These are phyloP conservation scores for Pyrus betulifolia DNA, from an alignment of 306 rosid species.

Conservation along the genomic window DNA sequence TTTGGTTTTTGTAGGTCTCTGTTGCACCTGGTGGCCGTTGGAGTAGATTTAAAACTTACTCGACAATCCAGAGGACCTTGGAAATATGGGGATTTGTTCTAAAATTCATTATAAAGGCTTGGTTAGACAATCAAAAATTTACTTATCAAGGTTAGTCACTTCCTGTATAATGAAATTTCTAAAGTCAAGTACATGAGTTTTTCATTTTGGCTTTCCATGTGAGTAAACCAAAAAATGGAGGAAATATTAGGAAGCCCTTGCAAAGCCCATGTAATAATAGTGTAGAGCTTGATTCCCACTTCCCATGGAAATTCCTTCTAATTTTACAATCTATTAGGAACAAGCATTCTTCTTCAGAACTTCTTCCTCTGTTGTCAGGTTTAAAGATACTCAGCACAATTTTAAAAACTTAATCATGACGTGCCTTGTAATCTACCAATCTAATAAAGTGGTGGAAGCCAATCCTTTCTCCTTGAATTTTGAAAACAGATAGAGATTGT, in stretches of 20 bases:
- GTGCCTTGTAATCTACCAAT: not conserved
- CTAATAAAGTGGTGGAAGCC: too few relatives aligned
- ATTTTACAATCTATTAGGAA: not conserved
- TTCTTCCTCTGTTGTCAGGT: not conserved
- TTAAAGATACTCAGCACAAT: not conserved
- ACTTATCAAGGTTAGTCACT: slow-evolving; percentile 60
- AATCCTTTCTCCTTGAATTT: too few relatives aligned
- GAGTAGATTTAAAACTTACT: slow-evolving; percentile 94
- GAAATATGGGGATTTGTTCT: slow-evolving; percentile 99
- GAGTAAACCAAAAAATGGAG: not conserved
- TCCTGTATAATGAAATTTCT: not conserved
- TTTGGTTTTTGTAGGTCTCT: slow-evolving; percentile 58
- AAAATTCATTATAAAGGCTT: slow-evolving; percentile 62
- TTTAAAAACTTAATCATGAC: not conserved
- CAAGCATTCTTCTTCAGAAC: not conserved
- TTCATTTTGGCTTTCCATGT: not conserved
- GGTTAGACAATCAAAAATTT: slow-evolving; percentile 73
- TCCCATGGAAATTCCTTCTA: not conserved
- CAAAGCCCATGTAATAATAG: not conserved
- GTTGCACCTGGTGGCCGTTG: slow-evolving; percentile 96
- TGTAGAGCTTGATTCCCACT: not conserved
- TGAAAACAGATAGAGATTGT: too few relatives aligned
- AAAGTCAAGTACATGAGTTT: not conserved
- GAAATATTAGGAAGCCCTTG: not conserved
- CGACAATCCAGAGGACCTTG: slow-evolving; percentile 89